phyloP scores from a whole-genome alignment of 2,329 filamentous ascomycete genomes.

The Fusarium temperatum region DNA sequence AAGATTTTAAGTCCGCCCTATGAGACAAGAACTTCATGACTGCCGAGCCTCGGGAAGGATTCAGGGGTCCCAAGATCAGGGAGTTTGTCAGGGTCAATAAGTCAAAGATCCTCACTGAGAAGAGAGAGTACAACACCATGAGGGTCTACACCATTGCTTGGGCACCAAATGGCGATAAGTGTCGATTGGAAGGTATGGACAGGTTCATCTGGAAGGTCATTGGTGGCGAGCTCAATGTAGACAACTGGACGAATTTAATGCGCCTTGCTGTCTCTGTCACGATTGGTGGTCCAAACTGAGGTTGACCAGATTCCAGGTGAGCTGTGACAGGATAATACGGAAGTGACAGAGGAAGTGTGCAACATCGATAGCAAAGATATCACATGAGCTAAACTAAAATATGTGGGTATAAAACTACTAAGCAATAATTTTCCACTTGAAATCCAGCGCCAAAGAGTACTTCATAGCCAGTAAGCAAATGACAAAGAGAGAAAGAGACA shows the following conservation, averaged over 20 bases:
- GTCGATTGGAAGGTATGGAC: background rate
- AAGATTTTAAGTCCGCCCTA: background rate
- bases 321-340: too few species aligned
- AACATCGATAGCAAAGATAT: background rate
- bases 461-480: background rate
- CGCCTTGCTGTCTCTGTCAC: background rate
- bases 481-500: background rate
- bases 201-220: background rate
- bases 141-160: background rate
- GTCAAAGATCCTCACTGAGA: background rate
- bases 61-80: background rate
- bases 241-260: background rate
- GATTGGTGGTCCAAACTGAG: background rate
- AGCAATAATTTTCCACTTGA: fast-evolving
- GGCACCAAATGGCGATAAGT: background rate
- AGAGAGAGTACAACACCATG: background rate
- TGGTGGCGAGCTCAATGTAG: background rate
- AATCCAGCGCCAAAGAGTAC: too few species aligned
- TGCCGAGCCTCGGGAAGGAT: background rate
- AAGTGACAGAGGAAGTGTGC: fast-evolving
- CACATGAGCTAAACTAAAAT: background rate
- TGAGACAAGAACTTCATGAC: background rate
- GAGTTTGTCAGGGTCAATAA: background rate
- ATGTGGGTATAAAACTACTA: background rate
- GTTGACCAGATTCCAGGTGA: too few species aligned